Base-by-base conservation (phyloP, 495 filamentous ascomycete genomes). In the Trichocladium uniseriatum region DNA sequence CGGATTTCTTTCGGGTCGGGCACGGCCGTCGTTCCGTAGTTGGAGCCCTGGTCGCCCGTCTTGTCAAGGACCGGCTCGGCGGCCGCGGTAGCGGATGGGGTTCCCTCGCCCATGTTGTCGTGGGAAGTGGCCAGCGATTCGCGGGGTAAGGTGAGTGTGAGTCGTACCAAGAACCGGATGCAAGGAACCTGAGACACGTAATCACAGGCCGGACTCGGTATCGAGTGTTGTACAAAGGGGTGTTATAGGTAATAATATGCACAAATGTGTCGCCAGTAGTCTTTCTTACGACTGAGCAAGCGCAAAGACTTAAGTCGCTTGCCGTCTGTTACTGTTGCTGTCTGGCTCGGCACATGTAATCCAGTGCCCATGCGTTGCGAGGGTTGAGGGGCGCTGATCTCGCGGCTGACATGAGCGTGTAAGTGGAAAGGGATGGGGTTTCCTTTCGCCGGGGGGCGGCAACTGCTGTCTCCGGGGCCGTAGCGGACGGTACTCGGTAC, bases 231-330 rank as follows among this genome's bases (percentile, higher is more conserved):
- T 27, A 20, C 46, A 29, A 29, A 10, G 5, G 5, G 27, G 11
- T 43, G 28, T 36, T 38, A 37, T 49, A 36, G 35, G 35, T 22
- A 56, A 24, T 38, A 24, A 40, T 22, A 52, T 49, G 37, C 9
- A 43, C 27, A 43, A 37, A 41, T 37, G 54, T 34, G 40, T 35
- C 51, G 45, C 19, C 27, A 38, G 56, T 71, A 77, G 75, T 76
- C 75, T 78, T 78, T 78, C 73, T 74, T 55, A 60, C 62, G 60
- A 62, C 70, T 63, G 44, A 72, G 67, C 70, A 74, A 77, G 72
- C 75, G 75, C 75, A 78, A 78, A 78, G 75, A 77, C 75, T 73
- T 64, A 78, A 78, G 75, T 77, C 75, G 75, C 73, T 59, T 71
- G 71, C 68, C 53, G 57, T 45, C 38, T 51, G n/a, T n/a, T n/a